Evolutionary conservation across 208 protist genomes (phyloP).

Genomic region (Leishmania major): DNA sequence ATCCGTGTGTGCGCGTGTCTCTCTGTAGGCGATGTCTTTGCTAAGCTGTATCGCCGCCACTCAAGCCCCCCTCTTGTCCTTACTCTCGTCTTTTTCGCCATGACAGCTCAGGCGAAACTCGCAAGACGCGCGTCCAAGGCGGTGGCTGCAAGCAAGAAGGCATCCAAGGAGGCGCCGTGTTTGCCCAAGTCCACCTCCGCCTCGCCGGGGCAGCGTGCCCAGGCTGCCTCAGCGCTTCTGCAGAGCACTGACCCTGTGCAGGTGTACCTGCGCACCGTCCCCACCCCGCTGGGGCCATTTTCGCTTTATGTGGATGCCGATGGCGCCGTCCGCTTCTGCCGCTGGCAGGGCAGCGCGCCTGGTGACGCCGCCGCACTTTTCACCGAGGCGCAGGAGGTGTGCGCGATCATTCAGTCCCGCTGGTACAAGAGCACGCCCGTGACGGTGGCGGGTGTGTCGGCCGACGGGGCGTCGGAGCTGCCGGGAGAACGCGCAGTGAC

Average conservation of each 20-base stretch:
- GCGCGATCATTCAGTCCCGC: conserved; percentile 21
- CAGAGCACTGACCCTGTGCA: conserved; percentile 11
- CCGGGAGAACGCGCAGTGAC: conserved; percentile 26
- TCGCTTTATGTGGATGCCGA: conserved; percentile 55
- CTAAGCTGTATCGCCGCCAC: background rate
- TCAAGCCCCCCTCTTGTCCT: background rate
- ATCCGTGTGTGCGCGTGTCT: background rate
- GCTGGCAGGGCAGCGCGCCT: conserved; percentile 36
- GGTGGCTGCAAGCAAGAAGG: background rate
- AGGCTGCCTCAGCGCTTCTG: background rate
- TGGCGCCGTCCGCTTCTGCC: conserved; percentile 58
- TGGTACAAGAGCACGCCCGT: conserved; percentile 30
- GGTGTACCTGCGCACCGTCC: conserved; percentile 45
- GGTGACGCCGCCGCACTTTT: conserved; percentile 14
- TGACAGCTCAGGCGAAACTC: background rate
- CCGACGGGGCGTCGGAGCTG: conserved; percentile 1
- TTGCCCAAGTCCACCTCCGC: background rate
- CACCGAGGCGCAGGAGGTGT: conserved; percentile 30
- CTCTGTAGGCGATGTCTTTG: background rate
- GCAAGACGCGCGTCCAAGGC: background rate
- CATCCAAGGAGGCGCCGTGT: background rate
- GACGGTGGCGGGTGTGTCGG: conserved; percentile 3
- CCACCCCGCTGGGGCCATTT: conserved; percentile 56
- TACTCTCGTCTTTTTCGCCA: background rate
- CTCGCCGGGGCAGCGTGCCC: background rate